These are phyloP conservation scores for Apophysomyces ossiformis DNA, from an alignment of 371 early-diverging fungal species.

Conservation along the genomic window DNA sequence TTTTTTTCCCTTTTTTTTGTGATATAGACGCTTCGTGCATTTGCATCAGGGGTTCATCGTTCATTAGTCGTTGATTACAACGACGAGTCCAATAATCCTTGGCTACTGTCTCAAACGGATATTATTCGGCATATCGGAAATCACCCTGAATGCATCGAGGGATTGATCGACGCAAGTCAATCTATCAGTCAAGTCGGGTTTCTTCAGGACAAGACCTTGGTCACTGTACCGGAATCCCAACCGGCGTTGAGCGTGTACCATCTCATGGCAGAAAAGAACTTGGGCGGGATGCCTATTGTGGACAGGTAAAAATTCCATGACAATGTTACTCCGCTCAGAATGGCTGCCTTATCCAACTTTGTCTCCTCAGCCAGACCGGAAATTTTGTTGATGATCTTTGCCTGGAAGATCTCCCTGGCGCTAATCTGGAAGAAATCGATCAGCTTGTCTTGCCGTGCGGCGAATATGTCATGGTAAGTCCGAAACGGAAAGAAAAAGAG, in stretches of 20 bases:
- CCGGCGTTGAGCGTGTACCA: conserved; percentile 50
- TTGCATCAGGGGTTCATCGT: conserved; percentile 55
- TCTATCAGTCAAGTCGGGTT: conserved; percentile 38
- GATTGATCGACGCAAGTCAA: conserved; percentile 36
- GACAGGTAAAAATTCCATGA: conserved; percentile 30
- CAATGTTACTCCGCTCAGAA: neutral
- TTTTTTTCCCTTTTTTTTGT: neutral
- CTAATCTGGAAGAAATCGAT: conserved; percentile 45
- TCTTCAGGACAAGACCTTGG: conserved; percentile 23
- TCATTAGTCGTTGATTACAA: conserved; percentile 45
- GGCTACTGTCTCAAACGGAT: conserved; percentile 60
- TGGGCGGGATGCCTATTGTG: conserved; percentile 56
- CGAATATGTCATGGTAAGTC: conserved; percentile 52
- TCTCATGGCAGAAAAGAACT: conserved; percentile 48
- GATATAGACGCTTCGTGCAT: conserved; percentile 45
- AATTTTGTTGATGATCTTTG: conserved; percentile 49
- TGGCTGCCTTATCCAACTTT: too few relatives aligned
- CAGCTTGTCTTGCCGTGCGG: conserved; percentile 42
- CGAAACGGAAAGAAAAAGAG: conserved; percentile 3
- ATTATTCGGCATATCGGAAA: conserved; percentile 52
- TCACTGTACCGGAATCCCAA: conserved; percentile 37
- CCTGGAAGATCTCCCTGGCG: conserved; percentile 55
- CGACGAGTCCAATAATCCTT: conserved; percentile 34
- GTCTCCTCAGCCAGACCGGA: conserved; percentile 2
- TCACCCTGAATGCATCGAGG: conserved; percentile 46